phyloP scores from a whole-genome alignment of 225 moss, liverwort and hornwort species.

The Pseudisothecium myosuroides region DNA sequence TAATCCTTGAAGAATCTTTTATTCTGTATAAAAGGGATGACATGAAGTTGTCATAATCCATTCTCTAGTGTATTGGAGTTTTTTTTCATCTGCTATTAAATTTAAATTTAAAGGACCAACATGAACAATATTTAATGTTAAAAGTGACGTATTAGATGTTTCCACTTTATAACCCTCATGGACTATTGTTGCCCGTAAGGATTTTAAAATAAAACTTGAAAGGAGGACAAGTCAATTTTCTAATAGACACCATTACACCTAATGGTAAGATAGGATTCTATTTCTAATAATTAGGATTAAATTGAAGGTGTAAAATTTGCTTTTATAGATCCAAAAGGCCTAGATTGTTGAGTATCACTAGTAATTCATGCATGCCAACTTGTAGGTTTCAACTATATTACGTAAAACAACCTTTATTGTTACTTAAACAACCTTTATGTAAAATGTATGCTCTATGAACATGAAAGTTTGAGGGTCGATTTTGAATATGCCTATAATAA shows the following conservation, averaged over 20 bases:
- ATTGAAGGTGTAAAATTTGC: not conserved
- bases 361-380: not conserved
- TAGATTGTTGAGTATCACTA: not conserved
- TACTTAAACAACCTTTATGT: no score
- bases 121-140: not conserved
- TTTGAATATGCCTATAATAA: not conserved
- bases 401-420: no score
- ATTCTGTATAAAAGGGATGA: not conserved
- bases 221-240: not conserved
- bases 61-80: not conserved
- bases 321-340: not conserved
- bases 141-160: not conserved
- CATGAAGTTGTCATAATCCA: not conserved
- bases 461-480: fast-evolving
- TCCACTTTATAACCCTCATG: not conserved
- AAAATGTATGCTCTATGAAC: not conserved
- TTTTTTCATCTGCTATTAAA: not conserved
- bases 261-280: not conserved
- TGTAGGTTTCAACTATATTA: not conserved
- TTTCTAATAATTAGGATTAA: not conserved
- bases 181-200: not conserved
- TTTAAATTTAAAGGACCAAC: not conserved
- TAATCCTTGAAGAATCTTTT: not conserved
- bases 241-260: not conserved
- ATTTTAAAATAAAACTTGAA: not conserved